Evolutionary conservation across 1,139 yeast species (phyloP), one percentile per base, ranked within the genome.

Genomic region (Taiozyma sp.): DNA sequence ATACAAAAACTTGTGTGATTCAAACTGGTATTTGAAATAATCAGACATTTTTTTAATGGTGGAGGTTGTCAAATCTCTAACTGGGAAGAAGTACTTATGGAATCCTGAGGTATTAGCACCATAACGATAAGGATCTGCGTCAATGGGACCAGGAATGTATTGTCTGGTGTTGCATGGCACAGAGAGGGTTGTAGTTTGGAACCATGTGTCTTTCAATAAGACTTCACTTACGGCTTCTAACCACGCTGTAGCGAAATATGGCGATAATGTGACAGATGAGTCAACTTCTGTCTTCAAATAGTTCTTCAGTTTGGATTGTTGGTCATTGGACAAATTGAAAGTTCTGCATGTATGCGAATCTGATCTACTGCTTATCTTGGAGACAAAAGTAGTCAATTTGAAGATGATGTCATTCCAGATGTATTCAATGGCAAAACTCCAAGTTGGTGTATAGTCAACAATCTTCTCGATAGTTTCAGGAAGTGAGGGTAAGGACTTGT

Each of bases 81-180:
- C 50, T 0, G 50, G 53, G 4, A 9, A 19, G 43, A 50, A 53
- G 19, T 44, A 54, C 26, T 51, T 48, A 24, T 56, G 59, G n/a
- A 44, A 32, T 3, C 60, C 60, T 2, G 51, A 52, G 3, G 57
- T 53, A 43, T 53, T 54, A 6, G 55, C 39, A 8, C 62, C 62
- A 43, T 52, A 59, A 42, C 51, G 54, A 32, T 44, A 54, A 16
- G 28, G 32, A 19, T 51, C 55, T 4, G 29, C 7, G 14, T 55
- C 56, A 6, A 40, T 24, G 3, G 53, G 49, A 1, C 49, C 4
- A 2, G 54, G 51, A 2, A 56, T 8, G 32, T 28, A 56, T 42
- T 53, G 53, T 45, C 62, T 51, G 22, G 60, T 42, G 39, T 59
- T 52, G 43, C 56, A 52, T 11, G 61, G 55, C 6, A 54, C 47